Conservation (phyloP, 179 eudicot species). For the Beta macrorhiza region DNA sequence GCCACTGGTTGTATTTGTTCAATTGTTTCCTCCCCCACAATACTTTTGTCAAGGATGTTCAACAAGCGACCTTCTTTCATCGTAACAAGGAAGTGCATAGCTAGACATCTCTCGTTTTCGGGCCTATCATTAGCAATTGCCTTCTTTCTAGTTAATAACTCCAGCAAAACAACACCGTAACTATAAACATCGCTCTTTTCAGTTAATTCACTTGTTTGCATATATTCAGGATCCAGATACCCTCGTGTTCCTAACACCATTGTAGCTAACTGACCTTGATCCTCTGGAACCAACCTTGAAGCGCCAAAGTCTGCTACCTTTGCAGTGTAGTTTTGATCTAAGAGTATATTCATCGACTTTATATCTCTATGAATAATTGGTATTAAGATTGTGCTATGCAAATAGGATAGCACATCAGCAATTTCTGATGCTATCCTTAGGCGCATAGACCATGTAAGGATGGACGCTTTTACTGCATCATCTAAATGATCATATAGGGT, state of each 20-base stretch:
- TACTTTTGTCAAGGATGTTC: slow-evolving; percentile 25
- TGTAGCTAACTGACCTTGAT: slow-evolving; percentile 2
- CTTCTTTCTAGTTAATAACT: neutral
- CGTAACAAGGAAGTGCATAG: slow-evolving; percentile 24
- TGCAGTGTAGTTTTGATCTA: slow-evolving; percentile 10
- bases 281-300: slow-evolving; percentile 13
- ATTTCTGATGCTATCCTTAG: slow-evolving; percentile 11
- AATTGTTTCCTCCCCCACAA: neutral
- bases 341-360: slow-evolving; percentile 5
- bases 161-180: neutral
- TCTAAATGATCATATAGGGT: slow-evolving; percentile 6
- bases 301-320: slow-evolving; percentile 15
- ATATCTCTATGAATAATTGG: slow-evolving; percentile 12
- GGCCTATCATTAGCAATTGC: slow-evolving; percentile 25
- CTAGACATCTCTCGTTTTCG: slow-evolving; percentile 27
- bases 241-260: slow-evolving; percentile 15
- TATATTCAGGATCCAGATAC: slow-evolving; percentile 11
- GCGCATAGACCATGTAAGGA: neutral
- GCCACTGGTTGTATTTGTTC: slow-evolving; percentile 28
- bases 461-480: neutral
- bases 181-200: slow-evolving; percentile 1
- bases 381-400: neutral
- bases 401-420: slow-evolving; percentile 5
- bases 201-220: neutral
- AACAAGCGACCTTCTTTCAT: slow-evolving; percentile 23